Base-by-base conservation (phyloP, 2,329 filamentous ascomycete species). In the Phoma sp. region DNA sequence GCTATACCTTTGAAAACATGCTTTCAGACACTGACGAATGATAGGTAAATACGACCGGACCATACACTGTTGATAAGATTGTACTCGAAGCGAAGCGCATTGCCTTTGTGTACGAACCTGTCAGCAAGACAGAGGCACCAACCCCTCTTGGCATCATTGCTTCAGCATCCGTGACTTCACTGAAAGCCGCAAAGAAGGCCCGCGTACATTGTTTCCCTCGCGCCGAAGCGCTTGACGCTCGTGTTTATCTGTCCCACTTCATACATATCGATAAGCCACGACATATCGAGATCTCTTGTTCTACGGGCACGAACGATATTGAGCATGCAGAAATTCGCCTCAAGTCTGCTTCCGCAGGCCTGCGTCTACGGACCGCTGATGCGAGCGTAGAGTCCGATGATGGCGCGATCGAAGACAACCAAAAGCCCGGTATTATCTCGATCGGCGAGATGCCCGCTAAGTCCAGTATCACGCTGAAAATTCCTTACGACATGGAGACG, bases 401-500 rank as follows among this genome's bases (percentile, higher is more conserved):
- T 9, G 68, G 77, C 3, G 63, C 67, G 2, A 73, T 84, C 17
- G 64, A 71, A 2, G 74, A 78, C 17, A 78, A 75, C 46, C 74
- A 76, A 53, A 78, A 77, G 17, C 74, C 76, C 12, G 81, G 81
- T 4, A 74, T 76, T 12, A 76, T 85, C 29, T 74, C 75, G 11
- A 76, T 84, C 42, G 64, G 63, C 15, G 45, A 59, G 0, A 73
- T 91, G 37, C 60, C 73, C 0, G 61, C 78, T 0, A 65, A 80
- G 2, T 78, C 79, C 0, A 75, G 68, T 0, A 74, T 89, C 17
- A 85, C 80, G 18, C 78, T 97, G 18, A 80, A 81, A 6, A 83
- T 93, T 39, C 93, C 93, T 0, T 99, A 96, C 65, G 93, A 89
- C 1, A 82, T 93, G 10, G 93, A 97, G 70, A 87, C 90, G 53